A percentile compares a stretch with the other conserved stretches of the same genome.
Evolutionary conservation across 225 moss, liverwort and hornwort species (phyloP).

Genomic region (Lunularia cruciata): DNA sequence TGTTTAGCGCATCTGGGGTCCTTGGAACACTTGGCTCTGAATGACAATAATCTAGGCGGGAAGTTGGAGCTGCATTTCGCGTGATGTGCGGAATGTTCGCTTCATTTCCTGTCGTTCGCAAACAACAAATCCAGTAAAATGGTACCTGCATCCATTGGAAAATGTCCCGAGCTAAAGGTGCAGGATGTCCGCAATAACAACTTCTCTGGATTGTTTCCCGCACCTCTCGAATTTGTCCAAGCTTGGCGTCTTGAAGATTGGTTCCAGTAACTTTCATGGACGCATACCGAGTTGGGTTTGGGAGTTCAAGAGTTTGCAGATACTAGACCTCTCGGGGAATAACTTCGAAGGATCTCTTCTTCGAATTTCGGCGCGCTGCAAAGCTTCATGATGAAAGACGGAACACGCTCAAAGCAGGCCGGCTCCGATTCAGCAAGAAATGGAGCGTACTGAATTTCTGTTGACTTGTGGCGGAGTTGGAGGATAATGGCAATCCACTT

Average conservation of each 20-base stretch:
- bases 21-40: neutral
- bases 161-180: neutral
- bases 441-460: neutral
- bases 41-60: too few relatives aligned
- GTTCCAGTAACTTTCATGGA: neutral
- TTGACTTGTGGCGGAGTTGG: neutral
- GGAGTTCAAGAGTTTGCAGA: neutral
- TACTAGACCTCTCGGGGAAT: too few relatives aligned
- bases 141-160: neutral
- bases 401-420: neutral
- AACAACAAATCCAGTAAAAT: too few relatives aligned
- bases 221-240: neutral
- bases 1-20: neutral
- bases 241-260: neutral
- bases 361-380: neutral
- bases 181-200: too few relatives aligned
- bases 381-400: constrained; percentile 2
- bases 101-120: neutral
- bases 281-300: neutral
- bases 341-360: neutral
- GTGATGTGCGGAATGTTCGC: neutral
- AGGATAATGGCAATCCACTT: neutral
- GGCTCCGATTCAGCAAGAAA: too few relatives aligned
- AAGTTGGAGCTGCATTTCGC: too few relatives aligned
- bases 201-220: neutral